These are phyloP conservation scores for Heimioporus sp. DNA, from an alignment of 768 basidiomycete species.

Conservation along the genomic window DNA sequence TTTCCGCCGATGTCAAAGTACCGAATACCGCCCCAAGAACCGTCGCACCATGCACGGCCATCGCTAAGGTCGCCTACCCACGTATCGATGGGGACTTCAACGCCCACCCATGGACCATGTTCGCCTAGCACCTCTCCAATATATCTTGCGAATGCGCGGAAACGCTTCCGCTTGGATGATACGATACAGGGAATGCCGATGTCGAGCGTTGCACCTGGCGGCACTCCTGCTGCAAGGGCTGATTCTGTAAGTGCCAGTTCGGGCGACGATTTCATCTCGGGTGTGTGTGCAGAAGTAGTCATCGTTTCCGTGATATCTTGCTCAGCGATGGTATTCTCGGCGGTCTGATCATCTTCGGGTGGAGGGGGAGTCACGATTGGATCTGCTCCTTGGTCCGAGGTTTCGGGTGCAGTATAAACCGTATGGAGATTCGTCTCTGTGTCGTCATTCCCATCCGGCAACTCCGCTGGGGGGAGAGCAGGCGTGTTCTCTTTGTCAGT, in stretches of 20 bases:
- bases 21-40: slow-evolving; percentile 74
- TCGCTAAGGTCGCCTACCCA: slow-evolving; percentile 51
- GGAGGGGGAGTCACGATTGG: slow-evolving; percentile 7
- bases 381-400: slow-evolving; percentile 6
- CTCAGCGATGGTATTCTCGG: slow-evolving; percentile 21
- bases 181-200: slow-evolving; percentile 92
- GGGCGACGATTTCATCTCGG: slow-evolving; percentile 16
- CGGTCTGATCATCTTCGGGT: slow-evolving; percentile 11
- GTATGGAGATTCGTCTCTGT: slow-evolving; percentile 22
- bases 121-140: slow-evolving; percentile 87
- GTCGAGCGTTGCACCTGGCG: slow-evolving; percentile 66
- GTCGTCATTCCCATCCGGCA: slow-evolving; percentile 38
- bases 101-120: slow-evolving; percentile 84
- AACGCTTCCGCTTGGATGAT: slow-evolving; percentile 75
- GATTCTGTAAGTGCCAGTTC: slow-evolving; percentile 21
- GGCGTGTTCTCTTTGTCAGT: slow-evolving; percentile 17
- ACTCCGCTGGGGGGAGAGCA: slow-evolving; percentile 26
- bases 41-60: slow-evolving; percentile 85
- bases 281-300: slow-evolving; percentile 19
- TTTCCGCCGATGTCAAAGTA: slow-evolving; percentile 76
- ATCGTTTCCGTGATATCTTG: slow-evolving; percentile 27
- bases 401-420: slow-evolving; percentile 21
- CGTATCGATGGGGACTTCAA: slow-evolving; percentile 74
- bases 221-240: slow-evolving; percentile 22
- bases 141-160: slow-evolving; percentile 85